A percentile compares a stretch with the other conserved stretches of the same genome.
Conservation (phyloP, 306 rosid genomes). For the Purshia tridentata region DNA sequence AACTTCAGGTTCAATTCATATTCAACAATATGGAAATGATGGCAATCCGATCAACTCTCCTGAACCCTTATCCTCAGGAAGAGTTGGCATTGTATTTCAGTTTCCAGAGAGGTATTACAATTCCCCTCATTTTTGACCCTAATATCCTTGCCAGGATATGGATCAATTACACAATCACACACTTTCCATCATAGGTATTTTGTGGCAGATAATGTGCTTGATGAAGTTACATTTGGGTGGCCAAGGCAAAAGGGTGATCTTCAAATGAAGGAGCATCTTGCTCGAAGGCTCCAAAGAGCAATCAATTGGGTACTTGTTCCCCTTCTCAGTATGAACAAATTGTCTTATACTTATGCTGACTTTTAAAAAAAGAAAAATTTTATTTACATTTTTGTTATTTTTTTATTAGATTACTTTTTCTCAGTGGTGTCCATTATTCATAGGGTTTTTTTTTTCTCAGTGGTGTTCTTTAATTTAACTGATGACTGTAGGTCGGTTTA, state of each 20-base stretch:
- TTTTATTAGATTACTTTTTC: too few species aligned
- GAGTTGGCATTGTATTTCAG: slow-evolving; percentile 93
- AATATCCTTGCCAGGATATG: too few species aligned
- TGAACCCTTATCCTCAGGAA: slow-evolving; percentile 59
- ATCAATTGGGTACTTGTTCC: slow-evolving; percentile 72
- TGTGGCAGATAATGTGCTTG: slow-evolving; percentile 81
- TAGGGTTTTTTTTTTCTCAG: slow-evolving; percentile 11
- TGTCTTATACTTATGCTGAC: slow-evolving; percentile 18
- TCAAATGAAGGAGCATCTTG: slow-evolving; percentile 69
- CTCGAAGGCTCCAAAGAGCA: slow-evolving; percentile 81
- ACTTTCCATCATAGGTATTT: slow-evolving; percentile 61
- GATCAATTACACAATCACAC: too few species aligned
- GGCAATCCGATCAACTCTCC: slow-evolving; percentile 60
- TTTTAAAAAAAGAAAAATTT: too few species aligned
- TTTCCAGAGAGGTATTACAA: slow-evolving; percentile 83
- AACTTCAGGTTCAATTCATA: slow-evolving; percentile 75
- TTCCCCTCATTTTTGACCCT: too few species aligned
- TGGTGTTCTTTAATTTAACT: slow-evolving; percentile 8
- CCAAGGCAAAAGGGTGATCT: slow-evolving; percentile 70
- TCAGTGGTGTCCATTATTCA: slow-evolving; percentile 13
- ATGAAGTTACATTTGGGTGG: slow-evolving; percentile 98
- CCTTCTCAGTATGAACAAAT: slow-evolving; percentile 17
- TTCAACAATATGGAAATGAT: slow-evolving; percentile 64
- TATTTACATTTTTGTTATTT: background rate
- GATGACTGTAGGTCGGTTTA: slow-evolving; percentile 67